Conservation (phyloP, 345 rosid species). For the Syzygium jambos region DNA sequence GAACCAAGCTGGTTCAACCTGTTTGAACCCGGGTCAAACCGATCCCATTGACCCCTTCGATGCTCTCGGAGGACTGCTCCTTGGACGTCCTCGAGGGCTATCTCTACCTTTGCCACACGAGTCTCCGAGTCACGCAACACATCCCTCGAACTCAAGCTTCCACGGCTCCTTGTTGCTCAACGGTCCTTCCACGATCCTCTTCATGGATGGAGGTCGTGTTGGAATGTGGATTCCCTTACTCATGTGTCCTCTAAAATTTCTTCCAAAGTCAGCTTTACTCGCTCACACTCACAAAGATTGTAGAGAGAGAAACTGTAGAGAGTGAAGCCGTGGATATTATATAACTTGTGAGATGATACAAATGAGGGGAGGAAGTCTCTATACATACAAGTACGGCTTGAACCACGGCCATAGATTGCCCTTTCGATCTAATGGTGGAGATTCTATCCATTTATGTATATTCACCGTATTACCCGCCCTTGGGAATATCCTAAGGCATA, state of each 20-base stretch:
- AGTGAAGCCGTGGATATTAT: no score
- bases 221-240: no score
- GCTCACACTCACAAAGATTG: background rate
- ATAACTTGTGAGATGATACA: no score
- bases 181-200: no score
- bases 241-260: no score
- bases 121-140: no score
- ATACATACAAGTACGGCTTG: background rate
- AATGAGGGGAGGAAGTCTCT: background rate
- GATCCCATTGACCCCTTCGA: background rate
- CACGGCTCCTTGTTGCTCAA: no score
- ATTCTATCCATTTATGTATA: background rate
- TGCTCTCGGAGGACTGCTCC: background rate
- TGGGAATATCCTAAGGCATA: background rate
- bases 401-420: rapidly evolving
- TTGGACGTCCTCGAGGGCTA: background rate
- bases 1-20: no score
- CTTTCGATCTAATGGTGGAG: background rate
- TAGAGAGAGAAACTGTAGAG: background rate
- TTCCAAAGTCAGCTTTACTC: background rate
- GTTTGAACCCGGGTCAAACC: no score
- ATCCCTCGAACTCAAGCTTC: no score
- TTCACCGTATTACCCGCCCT: background rate
- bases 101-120: background rate
- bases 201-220: no score